Conservation (phyloP, 345 rosid species). For the Melaleuca alternifolia region DNA sequence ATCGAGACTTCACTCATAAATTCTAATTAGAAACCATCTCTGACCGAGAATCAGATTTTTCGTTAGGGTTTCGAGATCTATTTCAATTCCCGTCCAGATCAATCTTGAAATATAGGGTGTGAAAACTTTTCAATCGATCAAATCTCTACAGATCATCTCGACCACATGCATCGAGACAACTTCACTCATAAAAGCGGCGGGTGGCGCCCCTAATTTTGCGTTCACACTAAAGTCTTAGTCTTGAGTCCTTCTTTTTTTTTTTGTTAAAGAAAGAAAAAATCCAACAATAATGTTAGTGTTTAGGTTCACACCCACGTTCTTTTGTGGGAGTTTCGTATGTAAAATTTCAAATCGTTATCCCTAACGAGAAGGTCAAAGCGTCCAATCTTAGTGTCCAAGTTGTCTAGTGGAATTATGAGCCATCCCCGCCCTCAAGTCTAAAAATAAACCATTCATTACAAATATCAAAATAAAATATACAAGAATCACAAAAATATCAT, state of each 20-base stretch:
- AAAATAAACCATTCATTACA: rapidly evolving
- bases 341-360: neutral
- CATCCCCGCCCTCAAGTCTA: neutral
- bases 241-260: neutral
- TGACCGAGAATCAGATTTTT: too few relatives aligned
- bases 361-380: neutral
- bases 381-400: neutral
- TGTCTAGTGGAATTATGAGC: neutral
- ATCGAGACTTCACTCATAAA: neutral
- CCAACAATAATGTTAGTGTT: neutral
- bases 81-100: too few relatives aligned
- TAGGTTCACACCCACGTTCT: neutral
- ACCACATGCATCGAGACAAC: too few relatives aligned
- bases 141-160: too few relatives aligned
- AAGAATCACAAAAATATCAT: too few relatives aligned
- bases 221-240: neutral
- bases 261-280: neutral
- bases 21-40: too few relatives aligned
- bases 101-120: too few relatives aligned
- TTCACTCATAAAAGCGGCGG: neutral
- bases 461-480: neutral
- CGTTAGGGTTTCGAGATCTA: too few relatives aligned
- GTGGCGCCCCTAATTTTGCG: neutral
- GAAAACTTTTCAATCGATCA: too few relatives aligned
- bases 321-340: neutral